These are phyloP conservation scores for Testicularia cyperi DNA, from an alignment of 1,284 basidiomycete genomes.

Conservation along the genomic window DNA sequence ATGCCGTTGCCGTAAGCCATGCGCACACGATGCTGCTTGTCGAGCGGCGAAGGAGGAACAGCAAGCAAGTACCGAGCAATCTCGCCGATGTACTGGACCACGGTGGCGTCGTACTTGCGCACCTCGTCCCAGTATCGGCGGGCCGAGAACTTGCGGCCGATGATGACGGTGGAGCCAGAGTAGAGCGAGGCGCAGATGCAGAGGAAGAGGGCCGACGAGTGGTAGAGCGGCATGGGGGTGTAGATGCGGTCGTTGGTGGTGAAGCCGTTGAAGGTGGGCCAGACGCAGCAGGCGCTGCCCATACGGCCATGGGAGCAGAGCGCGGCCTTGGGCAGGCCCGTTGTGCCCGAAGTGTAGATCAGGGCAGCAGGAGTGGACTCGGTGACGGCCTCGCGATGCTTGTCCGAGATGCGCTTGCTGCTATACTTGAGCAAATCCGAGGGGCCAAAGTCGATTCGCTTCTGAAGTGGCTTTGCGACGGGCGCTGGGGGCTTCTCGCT, in stretches of 20 bases:
- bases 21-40: constrained; percentile 60
- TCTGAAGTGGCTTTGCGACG: constrained; percentile 18
- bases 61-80: constrained; percentile 59
- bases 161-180: constrained; percentile 56
- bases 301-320: constrained; percentile 58
- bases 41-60: constrained; percentile 50
- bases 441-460: constrained; percentile 37
- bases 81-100: constrained; percentile 61
- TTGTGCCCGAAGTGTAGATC: constrained; percentile 55
- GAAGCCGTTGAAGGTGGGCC: constrained; percentile 46
- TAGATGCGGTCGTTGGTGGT: constrained; percentile 53
- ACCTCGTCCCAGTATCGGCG: constrained; percentile 59
- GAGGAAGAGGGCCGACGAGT: constrained; percentile 55
- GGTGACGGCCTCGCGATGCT: constrained; percentile 33
- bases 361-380: constrained; percentile 38
- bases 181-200: constrained; percentile 53
- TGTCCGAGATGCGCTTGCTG: constrained; percentile 30
- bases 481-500: constrained; percentile 24
- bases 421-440: constrained; percentile 33
- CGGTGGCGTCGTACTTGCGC: constrained; percentile 54
- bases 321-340: constrained; percentile 60
- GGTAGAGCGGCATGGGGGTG: constrained; percentile 60
- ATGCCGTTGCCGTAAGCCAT: constrained; percentile 61
- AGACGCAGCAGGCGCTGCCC: constrained; percentile 45
- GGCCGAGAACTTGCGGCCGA: constrained; percentile 60